These are phyloP conservation scores for Earliella scabrosa DNA, from an alignment of 1,284 basidiomycete species.

Conservation along the genomic window DNA sequence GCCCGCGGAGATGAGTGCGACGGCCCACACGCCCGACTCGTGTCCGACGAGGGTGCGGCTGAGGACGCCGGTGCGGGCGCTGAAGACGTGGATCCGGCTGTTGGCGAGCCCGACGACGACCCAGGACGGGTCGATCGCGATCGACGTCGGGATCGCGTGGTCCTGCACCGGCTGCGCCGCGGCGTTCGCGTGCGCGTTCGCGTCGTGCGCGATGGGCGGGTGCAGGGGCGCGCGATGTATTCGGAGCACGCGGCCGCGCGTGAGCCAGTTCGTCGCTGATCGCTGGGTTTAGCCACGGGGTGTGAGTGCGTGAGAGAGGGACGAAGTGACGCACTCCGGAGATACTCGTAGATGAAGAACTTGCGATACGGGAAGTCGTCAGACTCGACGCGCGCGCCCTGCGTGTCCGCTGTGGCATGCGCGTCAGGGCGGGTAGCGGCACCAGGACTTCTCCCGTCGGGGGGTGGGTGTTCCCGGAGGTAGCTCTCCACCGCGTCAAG, in stretches of 20 bases:
- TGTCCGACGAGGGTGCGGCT: conserved; percentile 85
- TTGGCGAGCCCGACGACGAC: conserved; percentile 93
- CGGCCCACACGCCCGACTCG: conserved; percentile 90
- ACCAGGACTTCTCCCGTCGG: not conserved
- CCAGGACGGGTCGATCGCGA: conserved; percentile 86
- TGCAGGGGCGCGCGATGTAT: conserved; percentile 64
- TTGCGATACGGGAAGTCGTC: conserved; percentile 59
- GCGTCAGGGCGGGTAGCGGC: not conserved
- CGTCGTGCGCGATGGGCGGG: conserved; percentile 19
- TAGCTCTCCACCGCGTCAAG: conserved; percentile 13
- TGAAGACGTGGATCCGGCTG: conserved; percentile 88
- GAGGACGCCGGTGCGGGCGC: conserved; percentile 79
- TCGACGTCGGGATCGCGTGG: conserved; percentile 63
- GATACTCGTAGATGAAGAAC: conserved; percentile 81
- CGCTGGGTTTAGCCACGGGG: not conserved
- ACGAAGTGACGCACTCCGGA: conserved; percentile 61
- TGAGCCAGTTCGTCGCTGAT: conserved; percentile 85
- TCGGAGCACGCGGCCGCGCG: conserved; percentile 78
- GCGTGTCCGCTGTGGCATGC: too few relatives aligned
- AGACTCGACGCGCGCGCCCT: conserved; percentile 11
- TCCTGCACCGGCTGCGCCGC: conserved; percentile 11
- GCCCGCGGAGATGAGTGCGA: conserved; percentile 67
- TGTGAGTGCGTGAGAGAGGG: not conserved
- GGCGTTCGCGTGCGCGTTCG: not conserved
- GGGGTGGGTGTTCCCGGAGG: conserved; percentile 10